Evolutionary conservation across 2,329 filamentous ascomycete genomes (phyloP), one percentile per base, ranked within the genome.

Genomic region (Thermoascus crustaceus): DNA sequence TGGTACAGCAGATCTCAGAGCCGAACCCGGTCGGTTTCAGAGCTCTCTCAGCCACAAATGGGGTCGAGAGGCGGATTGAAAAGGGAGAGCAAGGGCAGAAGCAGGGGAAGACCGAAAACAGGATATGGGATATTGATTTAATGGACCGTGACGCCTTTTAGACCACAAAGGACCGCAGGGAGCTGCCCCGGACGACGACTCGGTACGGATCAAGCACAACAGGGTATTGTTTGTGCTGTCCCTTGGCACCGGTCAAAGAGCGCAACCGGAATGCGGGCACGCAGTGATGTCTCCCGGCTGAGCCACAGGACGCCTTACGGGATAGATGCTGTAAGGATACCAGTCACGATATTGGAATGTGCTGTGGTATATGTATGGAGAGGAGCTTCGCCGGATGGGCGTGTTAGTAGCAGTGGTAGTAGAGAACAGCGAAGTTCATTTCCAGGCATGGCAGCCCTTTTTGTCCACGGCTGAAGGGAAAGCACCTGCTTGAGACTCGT

Each of bases 171-270:
- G 7, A 7, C 26, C 13, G 26, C 26, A 29, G 14, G 26, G 18
- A 16, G 18, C 13, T 17, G 9, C 26, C 26, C 26, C 9, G 16
- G 18, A 29, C 11, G 26, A 29, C 26, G 26, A 29, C 26, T n/a
- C n/a, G n/a, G n/a, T n/a, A 29, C 26, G 26, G 26, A 29, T 29
- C 26, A 29, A 16, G 26, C 18, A 29, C 26, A 29, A 10, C 26
- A 29, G 26, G 26, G 26, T 29, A 29, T 11, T 29, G 26, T 29
- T 29, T n/a, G n/a, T n/a, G n/a, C n/a, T n/a, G 26, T 13, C 26
- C 16, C 26, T 29, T 29, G 26, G 26, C 26, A 17, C 26, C 26
- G 18, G 26, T 29, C 26, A 29, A 29, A 4, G 22, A n/a, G n/a
- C 11, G 22, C 9, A 7, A 24, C 26, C 26, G 26, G 26, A 29